Percentiles rank a stretch among this genome's conserved stretches.
These are phyloP conservation scores for Scortechinia acanthostroma DNA, from an alignment of 2,329 filamentous ascomycete genomes.

Conservation along the genomic window DNA sequence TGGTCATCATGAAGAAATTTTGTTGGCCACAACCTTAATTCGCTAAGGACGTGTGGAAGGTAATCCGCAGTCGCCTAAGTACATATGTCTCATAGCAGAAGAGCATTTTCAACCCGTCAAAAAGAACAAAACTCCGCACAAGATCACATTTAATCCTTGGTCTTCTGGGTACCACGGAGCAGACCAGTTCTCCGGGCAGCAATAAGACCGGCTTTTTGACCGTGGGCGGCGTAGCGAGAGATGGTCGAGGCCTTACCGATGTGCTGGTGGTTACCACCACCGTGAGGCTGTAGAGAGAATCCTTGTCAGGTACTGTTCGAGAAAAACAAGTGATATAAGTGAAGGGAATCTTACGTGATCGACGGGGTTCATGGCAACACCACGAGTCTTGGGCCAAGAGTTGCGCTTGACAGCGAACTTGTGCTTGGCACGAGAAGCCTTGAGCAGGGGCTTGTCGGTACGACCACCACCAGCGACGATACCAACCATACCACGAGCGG, in stretches of 20 bases:
- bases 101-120: slow-evolving; percentile 42
- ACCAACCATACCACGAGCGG: slow-evolving; percentile 94
- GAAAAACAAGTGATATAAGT: neutral
- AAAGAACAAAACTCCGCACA: slow-evolving; percentile 57
- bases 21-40: slow-evolving; percentile 3
- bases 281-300: slow-evolving; percentile 54
- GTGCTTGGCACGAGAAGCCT: slow-evolving; percentile 99
- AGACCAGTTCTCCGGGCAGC: slow-evolving; percentile 99
- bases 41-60: slow-evolving; percentile 1
- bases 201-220: slow-evolving; percentile 99
- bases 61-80: slow-evolving; percentile 3
- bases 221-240: slow-evolving; percentile 91
- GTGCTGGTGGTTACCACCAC: slow-evolving; percentile 99
- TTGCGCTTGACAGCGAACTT: slow-evolving; percentile 99
- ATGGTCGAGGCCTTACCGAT: slow-evolving; percentile 99
- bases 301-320: neutral
- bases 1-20: neutral
- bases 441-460: slow-evolving; percentile 98
- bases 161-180: slow-evolving; percentile 99
- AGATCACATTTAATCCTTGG: slow-evolving; percentile 76
- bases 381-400: slow-evolving; percentile 99
- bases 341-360: slow-evolving; percentile 60
- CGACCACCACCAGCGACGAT: slow-evolving; percentile 98
- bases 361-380: slow-evolving; percentile 99
- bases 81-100: slow-evolving; percentile 3